These are phyloP conservation scores for Pythium catenulatum DNA, from an alignment of 352 stramenopile genomes.

Conservation along the genomic window DNA sequence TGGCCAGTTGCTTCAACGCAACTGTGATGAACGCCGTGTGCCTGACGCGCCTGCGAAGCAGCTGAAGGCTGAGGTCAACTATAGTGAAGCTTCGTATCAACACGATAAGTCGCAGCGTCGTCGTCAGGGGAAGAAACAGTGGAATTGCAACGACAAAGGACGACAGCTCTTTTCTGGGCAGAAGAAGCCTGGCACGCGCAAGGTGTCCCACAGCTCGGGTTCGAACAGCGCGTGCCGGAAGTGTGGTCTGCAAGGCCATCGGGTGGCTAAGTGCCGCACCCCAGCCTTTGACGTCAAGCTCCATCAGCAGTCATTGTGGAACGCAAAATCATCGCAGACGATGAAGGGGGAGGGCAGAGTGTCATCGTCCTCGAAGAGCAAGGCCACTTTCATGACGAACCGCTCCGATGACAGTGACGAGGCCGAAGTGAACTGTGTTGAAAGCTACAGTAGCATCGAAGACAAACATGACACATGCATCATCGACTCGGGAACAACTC, in stretches of 20 bases:
- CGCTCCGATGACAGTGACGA: conserved; percentile 45
- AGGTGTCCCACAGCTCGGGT: too few species aligned
- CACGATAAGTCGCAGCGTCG: too few species aligned
- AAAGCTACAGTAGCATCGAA: too few species aligned
- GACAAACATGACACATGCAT: too few species aligned
- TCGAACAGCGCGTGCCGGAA: not conserved
- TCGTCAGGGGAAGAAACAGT: too few species aligned
- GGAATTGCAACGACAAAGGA: too few species aligned
- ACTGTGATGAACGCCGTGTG: conserved; percentile 34
- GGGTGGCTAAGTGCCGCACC: not conserved
- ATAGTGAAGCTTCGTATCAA: conserved; percentile 18
- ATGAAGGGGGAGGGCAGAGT: conserved; percentile 4
- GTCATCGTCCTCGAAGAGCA: not conserved
- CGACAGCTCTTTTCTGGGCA: too few species aligned
- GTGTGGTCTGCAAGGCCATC: conserved; percentile 22
- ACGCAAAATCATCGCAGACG: not conserved
- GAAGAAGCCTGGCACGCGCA: too few species aligned
- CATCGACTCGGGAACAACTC: too few species aligned
- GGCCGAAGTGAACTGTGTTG: conserved; percentile 21
- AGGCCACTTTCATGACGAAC: conserved; percentile 34
- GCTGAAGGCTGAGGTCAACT: not conserved
- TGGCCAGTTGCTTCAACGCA: conserved; percentile 31
- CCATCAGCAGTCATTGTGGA: conserved; percentile 17
- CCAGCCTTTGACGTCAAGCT: conserved; percentile 30
- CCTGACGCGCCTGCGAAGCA: not conserved